phyloP scores from a whole-genome alignment of 176 grass and related monocot species.

The Carex parvula region DNA sequence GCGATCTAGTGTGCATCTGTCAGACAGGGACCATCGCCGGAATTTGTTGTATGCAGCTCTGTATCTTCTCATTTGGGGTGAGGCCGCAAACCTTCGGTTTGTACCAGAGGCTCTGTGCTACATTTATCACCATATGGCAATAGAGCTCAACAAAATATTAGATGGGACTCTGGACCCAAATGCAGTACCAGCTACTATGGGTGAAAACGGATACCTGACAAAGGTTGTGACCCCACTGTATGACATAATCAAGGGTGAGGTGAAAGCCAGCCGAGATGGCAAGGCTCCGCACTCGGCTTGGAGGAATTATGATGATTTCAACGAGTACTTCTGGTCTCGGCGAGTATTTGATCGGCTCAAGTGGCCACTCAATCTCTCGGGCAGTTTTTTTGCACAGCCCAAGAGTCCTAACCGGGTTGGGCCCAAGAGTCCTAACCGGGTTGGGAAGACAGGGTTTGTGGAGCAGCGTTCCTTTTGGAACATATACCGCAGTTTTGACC shows the following conservation, averaged over 20 bases:
- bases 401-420: no score
- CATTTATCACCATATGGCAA: conserved; percentile 85
- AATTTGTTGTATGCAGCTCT: conserved; percentile 75
- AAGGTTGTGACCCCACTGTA: conserved; percentile 79
- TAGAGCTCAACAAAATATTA: conserved; percentile 70
- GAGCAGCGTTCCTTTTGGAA: conserved; percentile 98
- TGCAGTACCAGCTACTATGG: conserved; percentile 36
- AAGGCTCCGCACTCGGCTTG: conserved; percentile 78
- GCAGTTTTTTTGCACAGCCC: conserved; percentile 47
- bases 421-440: no score
- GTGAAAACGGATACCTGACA: conserved; percentile 66
- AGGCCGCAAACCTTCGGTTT: conserved; percentile 89
- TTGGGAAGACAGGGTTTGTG: conserved; percentile 94
- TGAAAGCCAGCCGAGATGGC: conserved; percentile 55
- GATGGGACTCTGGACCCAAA: conserved; percentile 37
- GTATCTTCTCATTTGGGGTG: conserved; percentile 94
- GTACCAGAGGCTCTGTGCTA: conserved; percentile 92
- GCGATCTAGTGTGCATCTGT: conserved; percentile 43
- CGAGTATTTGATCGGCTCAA: conserved; percentile 52
- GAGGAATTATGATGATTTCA: conserved; percentile 96
- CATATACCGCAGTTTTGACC: conserved; percentile 88
- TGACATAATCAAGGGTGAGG: conserved; percentile 45
- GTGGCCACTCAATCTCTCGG: conserved; percentile 57
- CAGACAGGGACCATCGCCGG: conserved; percentile 38
- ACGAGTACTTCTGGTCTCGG: conserved; percentile 93